Evolutionary conservation across 768 basidiomycete genomes (phyloP), one percentile per base, ranked within the genome.

Genomic region (Gautieria morchelliformis): DNA sequence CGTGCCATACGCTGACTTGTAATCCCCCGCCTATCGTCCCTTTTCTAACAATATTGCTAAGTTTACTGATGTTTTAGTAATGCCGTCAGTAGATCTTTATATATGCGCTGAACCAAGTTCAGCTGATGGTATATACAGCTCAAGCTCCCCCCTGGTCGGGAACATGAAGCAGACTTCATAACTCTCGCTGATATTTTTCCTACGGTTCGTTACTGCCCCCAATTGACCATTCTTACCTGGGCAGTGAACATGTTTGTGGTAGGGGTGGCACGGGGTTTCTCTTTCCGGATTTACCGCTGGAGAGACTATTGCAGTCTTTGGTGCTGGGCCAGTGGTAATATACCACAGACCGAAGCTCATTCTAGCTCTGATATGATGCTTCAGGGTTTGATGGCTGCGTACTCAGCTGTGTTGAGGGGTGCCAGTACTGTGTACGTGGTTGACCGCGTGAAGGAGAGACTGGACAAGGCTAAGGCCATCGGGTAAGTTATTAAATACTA

Each of bases 1-100:
- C 12, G 78, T 81, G 7, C 80, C 79, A 0, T 82, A 76, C 63
- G 79, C 79, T 7, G 79, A 82, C 60, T 81, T 78, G 68, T 80
- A 80, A 59, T 78, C 9, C 32, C 35, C 40, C 52, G 19, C 40
- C 22, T 39, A 22, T 24, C 27, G 8, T 45, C 24, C 27, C 41
- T 3, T 24, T 32, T 22, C 40, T 1, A 10, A 35, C 3, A 11
- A 2, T 15, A 5, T 33, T 4, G 33, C 20, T 47, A 35, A 44
- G 11, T 22, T 9, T n/a, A 2, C 8, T 44, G 42, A 27, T 27
- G 42, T 44, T 17, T 45, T 33, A 57, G 56, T 32, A 57, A 57
- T 22, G 56, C 56, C 30, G 56, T 57, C 20, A 49, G 24, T 14
- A n/a, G 39, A 32, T 53, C 7, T 53, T 35, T 35, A 9, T 30